Evolutionary conservation across 768 basidiomycete genomes (phyloP), one percentile per base, ranked within the genome.

Genomic region (Holtermannia corniformis): DNA sequence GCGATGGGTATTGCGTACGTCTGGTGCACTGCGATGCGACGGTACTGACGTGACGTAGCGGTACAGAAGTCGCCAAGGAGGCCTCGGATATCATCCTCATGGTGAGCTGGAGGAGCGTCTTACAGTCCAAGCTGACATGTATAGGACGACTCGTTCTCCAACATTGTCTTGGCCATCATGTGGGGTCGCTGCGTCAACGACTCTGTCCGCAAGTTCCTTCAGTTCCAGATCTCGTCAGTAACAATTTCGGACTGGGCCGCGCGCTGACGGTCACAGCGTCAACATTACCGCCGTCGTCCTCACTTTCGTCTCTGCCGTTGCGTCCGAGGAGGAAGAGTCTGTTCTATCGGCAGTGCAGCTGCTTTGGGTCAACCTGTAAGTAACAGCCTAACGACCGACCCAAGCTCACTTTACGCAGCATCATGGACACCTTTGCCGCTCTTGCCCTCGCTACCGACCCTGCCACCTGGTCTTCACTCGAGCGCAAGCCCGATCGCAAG

Each of bases 101-200:
- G 92, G n/a, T n/a, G n/a, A n/a, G n/a, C n/a, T n/a, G n/a, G n/a
- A n/a, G n/a, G 87, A 91, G 21, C 43, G 21, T 21, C 10, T 44
- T 12, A 10, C 10, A 21, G 21, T 21, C 11, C 12, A 44, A 10
- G 10, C 10, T 10, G 10, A 12, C 12, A 44, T 44, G 11, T 16
- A 20, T 43, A 61, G 63, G 71, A 74, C 52, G 73, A 73, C 47
- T 64, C 70, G 27, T 97, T 99, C 70, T 76, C 88, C 3, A 92
- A 88, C 2, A 92, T 99, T 64, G 89, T 96, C 60, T 85, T 89
- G 62, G 95, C 95, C 51, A 95, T 97, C 62, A 91, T 95, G 78
- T 97, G 95, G 93, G 95, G 95, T 41, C 87, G 95, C 46, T 93
- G 90, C 64, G 93, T 99, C 57, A 99, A 96, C 71, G 95, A 99